These are phyloP conservation scores for Teunomyces cretensis DNA, from an alignment of 805 yeast genomes.

Conservation along the genomic window DNA sequence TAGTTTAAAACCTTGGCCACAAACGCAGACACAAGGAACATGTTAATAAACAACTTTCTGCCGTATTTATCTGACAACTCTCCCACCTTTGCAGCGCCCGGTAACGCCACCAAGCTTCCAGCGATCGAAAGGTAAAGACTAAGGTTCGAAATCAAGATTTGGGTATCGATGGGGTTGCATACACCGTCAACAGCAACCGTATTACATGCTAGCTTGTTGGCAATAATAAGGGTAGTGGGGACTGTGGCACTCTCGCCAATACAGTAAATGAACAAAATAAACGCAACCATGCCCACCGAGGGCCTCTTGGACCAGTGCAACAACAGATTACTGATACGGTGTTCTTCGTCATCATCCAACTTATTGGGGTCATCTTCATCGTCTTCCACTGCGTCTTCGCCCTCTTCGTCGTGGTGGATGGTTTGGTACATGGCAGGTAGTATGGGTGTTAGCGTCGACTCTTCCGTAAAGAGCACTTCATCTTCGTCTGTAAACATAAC, in stretches of 20 bases:
- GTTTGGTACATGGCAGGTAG: not conserved
- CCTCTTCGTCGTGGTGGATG: not conserved
- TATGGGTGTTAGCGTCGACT: not conserved
- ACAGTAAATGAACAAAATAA: conserved; percentile 41
- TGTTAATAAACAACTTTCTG: conserved; percentile 5
- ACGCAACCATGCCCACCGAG: conserved; percentile 48
- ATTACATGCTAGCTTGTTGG: conserved; percentile 26
- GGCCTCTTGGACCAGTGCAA: conserved; percentile 60
- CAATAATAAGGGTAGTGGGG: conserved; percentile 40
- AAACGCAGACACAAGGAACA: not conserved
- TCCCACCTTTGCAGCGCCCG: conserved; percentile 7
- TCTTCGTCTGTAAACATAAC: not conserved
- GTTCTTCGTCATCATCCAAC: conserved; percentile 32
- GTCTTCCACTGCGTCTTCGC: not conserved
- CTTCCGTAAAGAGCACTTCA: not conserved
- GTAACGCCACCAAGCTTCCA: conserved; percentile 4
- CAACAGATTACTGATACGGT: conserved; percentile 40
- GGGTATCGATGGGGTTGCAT: conserved; percentile 11
- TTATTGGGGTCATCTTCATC: conserved; percentile 16
- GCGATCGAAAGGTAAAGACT: conserved; percentile 2
- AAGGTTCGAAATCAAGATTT: conserved; percentile 9
- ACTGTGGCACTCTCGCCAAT: conserved; percentile 38
- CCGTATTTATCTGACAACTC: conserved; percentile 11
- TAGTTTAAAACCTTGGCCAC: not conserved
- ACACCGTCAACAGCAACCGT: conserved; percentile 3